A percentile compares a stretch with the other conserved stretches of the same genome.
Conservation (phyloP, 345 rosid species). For the Aquilaria yunnanensis region DNA sequence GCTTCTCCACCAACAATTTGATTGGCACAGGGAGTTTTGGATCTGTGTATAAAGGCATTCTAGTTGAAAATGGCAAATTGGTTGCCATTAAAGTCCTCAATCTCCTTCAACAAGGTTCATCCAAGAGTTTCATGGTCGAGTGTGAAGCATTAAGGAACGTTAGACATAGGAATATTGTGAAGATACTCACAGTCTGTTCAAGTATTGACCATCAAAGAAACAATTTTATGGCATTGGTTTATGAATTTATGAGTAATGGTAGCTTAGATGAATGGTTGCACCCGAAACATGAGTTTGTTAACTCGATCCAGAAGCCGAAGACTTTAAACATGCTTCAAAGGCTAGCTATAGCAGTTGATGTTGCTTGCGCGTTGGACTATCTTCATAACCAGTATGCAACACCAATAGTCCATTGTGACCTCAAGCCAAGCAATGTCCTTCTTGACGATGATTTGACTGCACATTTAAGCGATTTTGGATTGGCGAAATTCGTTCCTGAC, state of each 20-base stretch:
- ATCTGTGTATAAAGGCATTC: slow-evolving; percentile 23
- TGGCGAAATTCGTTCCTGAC: neutral
- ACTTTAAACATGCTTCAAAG: too few species aligned
- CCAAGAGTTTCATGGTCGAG: slow-evolving; percentile 34
- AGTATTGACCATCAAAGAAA: slow-evolving; percentile 6
- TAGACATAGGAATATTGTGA: slow-evolving; percentile 34
- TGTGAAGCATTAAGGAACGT: slow-evolving; percentile 26
- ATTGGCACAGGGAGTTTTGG: slow-evolving; percentile 22
- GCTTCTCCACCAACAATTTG: slow-evolving; percentile 17
- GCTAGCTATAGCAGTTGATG: too few species aligned
- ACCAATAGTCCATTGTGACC: too few species aligned
- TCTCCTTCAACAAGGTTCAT: slow-evolving; percentile 23
- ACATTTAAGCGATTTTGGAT: too few species aligned
- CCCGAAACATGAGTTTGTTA: too few species aligned
- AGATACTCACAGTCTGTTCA: slow-evolving; percentile 25
- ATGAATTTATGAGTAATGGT: neutral
- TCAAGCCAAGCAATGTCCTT: too few species aligned
- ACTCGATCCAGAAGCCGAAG: too few species aligned
- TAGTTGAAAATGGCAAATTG: neutral
- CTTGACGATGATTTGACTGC: too few species aligned
- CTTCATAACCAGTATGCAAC: too few species aligned
- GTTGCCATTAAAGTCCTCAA: slow-evolving; percentile 30
- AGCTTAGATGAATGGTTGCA: neutral
- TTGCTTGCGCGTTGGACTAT: too few species aligned
- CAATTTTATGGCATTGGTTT: neutral